phyloP scores from a whole-genome alignment of 768 basidiomycete species.

The Daedalea quercina region DNA sequence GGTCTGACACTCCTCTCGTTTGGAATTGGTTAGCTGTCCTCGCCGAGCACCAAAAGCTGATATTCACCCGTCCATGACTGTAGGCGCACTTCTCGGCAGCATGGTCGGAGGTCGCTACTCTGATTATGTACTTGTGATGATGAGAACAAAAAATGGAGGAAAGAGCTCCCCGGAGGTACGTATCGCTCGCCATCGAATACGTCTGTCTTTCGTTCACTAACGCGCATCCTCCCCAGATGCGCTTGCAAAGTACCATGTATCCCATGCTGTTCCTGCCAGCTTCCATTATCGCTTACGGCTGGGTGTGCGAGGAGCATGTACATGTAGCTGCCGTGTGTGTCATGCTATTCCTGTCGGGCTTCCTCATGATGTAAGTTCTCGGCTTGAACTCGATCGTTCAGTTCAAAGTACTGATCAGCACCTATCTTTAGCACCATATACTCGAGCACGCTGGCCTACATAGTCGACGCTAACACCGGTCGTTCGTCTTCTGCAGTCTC shows the following conservation, averaged over 20 bases:
- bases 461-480: conserved; percentile 83
- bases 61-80: not conserved
- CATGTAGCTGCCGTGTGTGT: conserved; percentile 66
- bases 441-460: conserved; percentile 71
- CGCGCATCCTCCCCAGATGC: conserved; percentile 62
- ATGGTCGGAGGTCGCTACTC: conserved; percentile 56
- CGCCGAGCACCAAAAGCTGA: not conserved
- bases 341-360: conserved; percentile 65
- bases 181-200: not conserved
- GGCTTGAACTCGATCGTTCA: conserved; percentile 53
- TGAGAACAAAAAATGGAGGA: conserved; percentile 40
- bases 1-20: conserved; percentile 74
- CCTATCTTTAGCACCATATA: conserved; percentile 52
- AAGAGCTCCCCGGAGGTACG: conserved; percentile 57
- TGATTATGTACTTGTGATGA: conserved; percentile 36
- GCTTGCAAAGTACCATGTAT: conserved; percentile 53
- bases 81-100: conserved; percentile 46
- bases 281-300: conserved; percentile 63
- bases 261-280: conserved; percentile 56
- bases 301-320: conserved; percentile 59
- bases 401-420: conserved; percentile 17
- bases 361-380: conserved; percentile 71
- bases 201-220: conserved; percentile 35
- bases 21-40: conserved; percentile 46
- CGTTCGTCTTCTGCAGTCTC: conserved; percentile 72